Evolutionary conservation across 1,284 basidiomycete genomes (phyloP).

Genomic region (Leccinum griseonigrum): DNA sequence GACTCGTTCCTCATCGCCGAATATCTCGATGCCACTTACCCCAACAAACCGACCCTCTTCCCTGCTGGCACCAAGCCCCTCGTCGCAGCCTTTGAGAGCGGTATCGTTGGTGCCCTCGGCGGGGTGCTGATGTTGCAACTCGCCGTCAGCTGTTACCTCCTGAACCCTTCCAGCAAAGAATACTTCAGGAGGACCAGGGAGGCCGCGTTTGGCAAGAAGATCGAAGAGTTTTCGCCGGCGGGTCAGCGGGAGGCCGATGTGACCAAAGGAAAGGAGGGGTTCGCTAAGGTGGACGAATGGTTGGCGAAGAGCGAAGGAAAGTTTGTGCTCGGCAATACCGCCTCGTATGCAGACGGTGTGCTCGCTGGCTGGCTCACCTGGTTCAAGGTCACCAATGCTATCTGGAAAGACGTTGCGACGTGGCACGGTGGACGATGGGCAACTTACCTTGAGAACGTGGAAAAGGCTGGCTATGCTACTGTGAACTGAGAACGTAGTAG

Average conservation of each 20-base stretch:
- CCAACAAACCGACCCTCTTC: conserved; percentile 26
- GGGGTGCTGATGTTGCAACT: conserved; percentile 20
- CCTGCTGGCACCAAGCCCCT: conserved; percentile 25
- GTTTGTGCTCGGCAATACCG: conserved; percentile 36
- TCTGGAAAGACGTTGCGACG: conserved; percentile 28
- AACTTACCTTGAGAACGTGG: conserved; percentile 26
- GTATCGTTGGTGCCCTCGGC: conserved; percentile 11
- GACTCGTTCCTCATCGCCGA: conserved; percentile 39
- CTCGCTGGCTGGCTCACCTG: conserved; percentile 31
- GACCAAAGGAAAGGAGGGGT: conserved; percentile 24
- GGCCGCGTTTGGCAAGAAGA: conserved; percentile 24
- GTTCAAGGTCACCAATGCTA: conserved; percentile 24
- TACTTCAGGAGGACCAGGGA: conserved; percentile 36
- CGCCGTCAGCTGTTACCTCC: conserved; percentile 7
- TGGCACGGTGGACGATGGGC: conserved; percentile 38
- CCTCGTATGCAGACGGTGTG: conserved; percentile 36
- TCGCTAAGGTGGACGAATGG: conserved; percentile 25
- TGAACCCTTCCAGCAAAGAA: conserved; percentile 31
- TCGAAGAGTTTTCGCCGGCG: conserved; percentile 36
- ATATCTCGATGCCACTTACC: conserved; percentile 38
- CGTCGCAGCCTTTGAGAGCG: conserved; percentile 24
- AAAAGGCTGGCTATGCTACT: conserved; percentile 25
- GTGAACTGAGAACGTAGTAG: conserved; percentile 7
- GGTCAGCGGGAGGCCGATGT: conserved; percentile 27
- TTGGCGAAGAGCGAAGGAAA: conserved; percentile 26